These are phyloP conservation scores for Penicillium corylophilum DNA, from an alignment of 2,329 filamentous ascomycete species.

Conservation along the genomic window DNA sequence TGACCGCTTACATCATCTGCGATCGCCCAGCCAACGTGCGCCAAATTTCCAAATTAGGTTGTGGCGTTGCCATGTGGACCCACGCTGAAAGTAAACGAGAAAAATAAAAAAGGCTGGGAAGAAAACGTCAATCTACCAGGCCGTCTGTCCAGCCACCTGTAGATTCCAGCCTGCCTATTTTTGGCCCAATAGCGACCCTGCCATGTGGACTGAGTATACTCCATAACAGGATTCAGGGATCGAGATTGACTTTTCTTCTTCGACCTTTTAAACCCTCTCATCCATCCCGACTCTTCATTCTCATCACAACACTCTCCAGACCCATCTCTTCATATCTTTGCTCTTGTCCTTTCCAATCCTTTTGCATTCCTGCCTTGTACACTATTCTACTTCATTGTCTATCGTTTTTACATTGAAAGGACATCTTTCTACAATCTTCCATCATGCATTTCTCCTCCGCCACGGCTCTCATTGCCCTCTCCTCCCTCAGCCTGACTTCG, in stretches of 20 bases:
- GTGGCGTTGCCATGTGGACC: slow-evolving; percentile 17
- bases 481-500: slow-evolving; percentile 26
- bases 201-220: slow-evolving; percentile 11
- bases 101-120: slow-evolving; percentile 9
- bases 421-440: neutral
- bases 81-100: neutral
- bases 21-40: neutral
- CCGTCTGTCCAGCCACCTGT: slow-evolving; percentile 20
- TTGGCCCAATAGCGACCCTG: slow-evolving; percentile 12
- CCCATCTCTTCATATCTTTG: neutral
- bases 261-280: slow-evolving; percentile 13
- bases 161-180: slow-evolving; percentile 26
- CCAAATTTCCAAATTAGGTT: neutral
- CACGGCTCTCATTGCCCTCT: slow-evolving; percentile 27
- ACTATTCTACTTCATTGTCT: neutral
- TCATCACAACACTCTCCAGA: neutral
- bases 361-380: neutral
- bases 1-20: slow-evolving; percentile 6
- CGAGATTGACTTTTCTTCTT: neutral
- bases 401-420: too few species aligned
- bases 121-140: neutral
- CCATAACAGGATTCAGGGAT: slow-evolving; percentile 9
- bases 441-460: slow-evolving; percentile 32
- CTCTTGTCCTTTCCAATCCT: neutral
- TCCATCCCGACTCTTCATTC: neutral